These are phyloP conservation scores for Pilobolus umbonatus DNA, from an alignment of 192 early-diverging fungal genomes.

Conservation along the genomic window DNA sequence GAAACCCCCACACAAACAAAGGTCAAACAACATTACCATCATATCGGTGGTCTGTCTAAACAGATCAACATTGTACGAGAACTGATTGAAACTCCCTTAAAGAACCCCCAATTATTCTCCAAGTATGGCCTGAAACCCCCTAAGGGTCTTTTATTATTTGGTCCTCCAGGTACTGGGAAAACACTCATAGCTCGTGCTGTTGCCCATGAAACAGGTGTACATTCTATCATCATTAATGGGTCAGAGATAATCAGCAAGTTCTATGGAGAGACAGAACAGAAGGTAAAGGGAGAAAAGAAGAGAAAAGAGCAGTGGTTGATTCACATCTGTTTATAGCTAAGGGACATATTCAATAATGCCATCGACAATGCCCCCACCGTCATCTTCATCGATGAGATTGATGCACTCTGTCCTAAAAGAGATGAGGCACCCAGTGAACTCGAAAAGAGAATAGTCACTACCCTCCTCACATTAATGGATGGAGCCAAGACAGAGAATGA, in stretches of 20 bases:
- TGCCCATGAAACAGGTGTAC: conserved; percentile 66
- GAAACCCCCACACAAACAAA: conserved; percentile 17
- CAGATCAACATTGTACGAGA: conserved; percentile 74
- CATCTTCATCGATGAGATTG: conserved; percentile 94
- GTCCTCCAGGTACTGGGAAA: conserved; percentile 95
- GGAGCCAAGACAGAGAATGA: conserved; percentile 43
- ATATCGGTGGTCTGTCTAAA: conserved; percentile 77
- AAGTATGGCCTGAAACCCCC: conserved; percentile 84
- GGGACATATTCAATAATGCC: conserved; percentile 72
- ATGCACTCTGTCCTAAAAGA: conserved; percentile 85
- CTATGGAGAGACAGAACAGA: conserved; percentile 92
- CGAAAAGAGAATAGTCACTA: conserved; percentile 88
- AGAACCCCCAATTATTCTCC: conserved; percentile 65
- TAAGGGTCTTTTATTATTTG: conserved; percentile 83
- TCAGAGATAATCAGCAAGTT: conserved; percentile 87
- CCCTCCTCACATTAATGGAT: conserved; percentile 93
- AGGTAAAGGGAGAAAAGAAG: conserved; percentile 37
- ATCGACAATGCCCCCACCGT: conserved; percentile 69
- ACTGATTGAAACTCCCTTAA: conserved; percentile 77
- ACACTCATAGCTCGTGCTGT: conserved; percentile 90
- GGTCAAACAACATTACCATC: conserved; percentile 40
- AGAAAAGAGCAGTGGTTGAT: neutral
- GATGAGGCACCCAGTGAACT: conserved; percentile 77
- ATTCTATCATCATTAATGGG: conserved; percentile 83
- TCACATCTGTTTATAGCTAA: conserved; percentile 36